Evolutionary conservation across 305 asterid species (phyloP).

Genomic region (Solanum hybrid): DNA sequence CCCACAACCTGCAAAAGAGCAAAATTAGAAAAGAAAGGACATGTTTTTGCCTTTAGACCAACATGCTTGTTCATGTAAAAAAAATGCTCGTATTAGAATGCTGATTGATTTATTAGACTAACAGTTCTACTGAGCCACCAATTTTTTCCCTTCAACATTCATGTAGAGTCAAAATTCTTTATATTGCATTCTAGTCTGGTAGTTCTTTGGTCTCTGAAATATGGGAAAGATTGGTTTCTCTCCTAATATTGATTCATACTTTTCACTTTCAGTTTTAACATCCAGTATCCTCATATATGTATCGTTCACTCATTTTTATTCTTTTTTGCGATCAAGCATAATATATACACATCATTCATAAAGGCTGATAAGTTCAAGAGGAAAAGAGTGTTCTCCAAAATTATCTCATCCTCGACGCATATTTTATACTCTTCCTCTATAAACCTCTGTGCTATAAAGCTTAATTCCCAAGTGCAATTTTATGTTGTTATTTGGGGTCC

Average conservation of each 20-base stretch:
- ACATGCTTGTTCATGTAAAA: neutral
- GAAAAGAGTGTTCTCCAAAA: neutral
- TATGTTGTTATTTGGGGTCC: neutral
- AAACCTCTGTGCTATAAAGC: neutral
- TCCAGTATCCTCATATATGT: neutral
- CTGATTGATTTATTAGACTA: neutral
- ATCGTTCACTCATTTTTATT: neutral
- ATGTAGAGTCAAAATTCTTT: neutral
- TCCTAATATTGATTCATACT: neutral
- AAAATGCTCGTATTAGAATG: neutral
- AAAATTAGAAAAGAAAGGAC: neutral
- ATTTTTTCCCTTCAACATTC: neutral
- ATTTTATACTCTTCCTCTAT: neutral
- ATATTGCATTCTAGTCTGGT: neutral
- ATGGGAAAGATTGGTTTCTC: neutral
- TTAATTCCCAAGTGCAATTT: neutral
- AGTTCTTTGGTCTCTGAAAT: neutral
- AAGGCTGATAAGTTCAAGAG: neutral
- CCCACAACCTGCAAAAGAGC: slow-evolving; percentile 64
- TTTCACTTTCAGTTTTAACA: neutral
- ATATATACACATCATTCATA: neutral
- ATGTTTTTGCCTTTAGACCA: neutral
- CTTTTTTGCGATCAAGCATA: neutral
- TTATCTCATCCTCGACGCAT: neutral
- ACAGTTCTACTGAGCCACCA: neutral